Evolutionary conservation across 306 rosid species (phyloP).

Genomic region (Geum urbanum): DNA sequence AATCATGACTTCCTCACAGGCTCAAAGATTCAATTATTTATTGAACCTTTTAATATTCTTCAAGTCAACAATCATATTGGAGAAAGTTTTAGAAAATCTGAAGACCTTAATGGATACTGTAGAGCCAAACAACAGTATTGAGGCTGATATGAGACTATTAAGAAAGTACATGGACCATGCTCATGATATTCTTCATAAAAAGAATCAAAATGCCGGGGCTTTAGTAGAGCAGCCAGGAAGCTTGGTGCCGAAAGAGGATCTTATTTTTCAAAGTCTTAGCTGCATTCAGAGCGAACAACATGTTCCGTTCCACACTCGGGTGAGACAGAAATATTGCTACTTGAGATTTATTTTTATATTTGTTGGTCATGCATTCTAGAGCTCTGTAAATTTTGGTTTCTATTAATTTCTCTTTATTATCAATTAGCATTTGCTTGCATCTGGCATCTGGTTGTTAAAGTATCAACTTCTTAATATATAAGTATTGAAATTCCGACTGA

Average conservation of each 20-base stretch:
- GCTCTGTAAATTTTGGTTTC: not conserved
- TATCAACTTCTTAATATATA: not conserved
- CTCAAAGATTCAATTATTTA: constrained; percentile 64
- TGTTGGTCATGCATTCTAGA: not conserved
- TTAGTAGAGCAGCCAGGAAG: constrained; percentile 8
- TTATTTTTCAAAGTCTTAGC: constrained; percentile 36
- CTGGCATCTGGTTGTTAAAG: not conserved
- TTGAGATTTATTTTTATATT: constrained; percentile 2
- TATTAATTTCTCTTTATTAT: not conserved
- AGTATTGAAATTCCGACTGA: not conserved
- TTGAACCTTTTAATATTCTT: constrained; percentile 62
- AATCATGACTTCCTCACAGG: constrained; percentile 48
- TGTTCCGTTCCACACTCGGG: constrained; percentile 46
- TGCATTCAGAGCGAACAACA: constrained; percentile 30
- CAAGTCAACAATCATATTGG: constrained; percentile 64
- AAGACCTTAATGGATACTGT: constrained; percentile 35
- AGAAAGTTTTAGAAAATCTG: constrained; percentile 57
- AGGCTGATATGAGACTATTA: constrained; percentile 44
- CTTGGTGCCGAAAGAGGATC: constrained; percentile 33
- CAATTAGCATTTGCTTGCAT: not conserved
- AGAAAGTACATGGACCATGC: constrained; percentile 45
- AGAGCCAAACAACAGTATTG: constrained; percentile 30
- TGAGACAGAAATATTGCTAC: constrained; percentile 22
- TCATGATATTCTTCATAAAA: constrained; percentile 39
- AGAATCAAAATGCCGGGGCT: constrained; percentile 30